Base-by-base conservation (phyloP, 371 early-diverging fungal species). In the Fennellomyces sp. region DNA sequence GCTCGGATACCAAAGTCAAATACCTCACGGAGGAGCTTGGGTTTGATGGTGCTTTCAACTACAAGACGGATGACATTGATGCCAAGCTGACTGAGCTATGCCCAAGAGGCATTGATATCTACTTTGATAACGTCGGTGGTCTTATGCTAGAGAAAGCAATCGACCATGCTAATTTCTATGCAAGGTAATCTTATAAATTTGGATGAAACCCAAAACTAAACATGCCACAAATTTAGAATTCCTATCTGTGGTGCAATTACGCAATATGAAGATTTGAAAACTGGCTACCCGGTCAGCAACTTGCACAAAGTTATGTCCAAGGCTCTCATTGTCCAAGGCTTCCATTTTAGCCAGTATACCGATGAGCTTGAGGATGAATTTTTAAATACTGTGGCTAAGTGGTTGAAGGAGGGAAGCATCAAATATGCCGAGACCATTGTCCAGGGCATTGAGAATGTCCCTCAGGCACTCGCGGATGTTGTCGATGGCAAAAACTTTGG, bases 401-500 rank as follows among this genome's bases (percentile, higher is more conserved):
- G 87, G 85, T 64, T 93, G 61, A 68, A 80, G 65, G 81, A 87
- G 13, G 87, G 88, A 36, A 84, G 88, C 68, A 66, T 94, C 53
- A 70, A 83, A 63, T 88, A 89, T 69, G 71, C 67, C 8, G 86
- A 90, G 61, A 69, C 80, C 23, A 65, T 94, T 25, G 70, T 80
- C 25, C 79, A 88, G 15, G 96, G 96, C 10, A 78, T 94, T 54
- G 94, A 93, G 52, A 89, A 84, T 47, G 85, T 91, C 5, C 94
- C 94, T 12, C 70, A 80, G 39, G 93, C 91, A 1, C 80, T 94
- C 38, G 68, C 92, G 23, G 87, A 83, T 51, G 75, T 96, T 59
- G 80, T 93, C 61, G 81, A 85, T 52, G 94, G 94, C 42, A 81
- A 72, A 19, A 94, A 93, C 78, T 86, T 87, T 60, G 96, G 96